Base-by-base conservation (phyloP, 2,329 filamentous ascomycete species). In the Paramyrothecium sp. region DNA sequence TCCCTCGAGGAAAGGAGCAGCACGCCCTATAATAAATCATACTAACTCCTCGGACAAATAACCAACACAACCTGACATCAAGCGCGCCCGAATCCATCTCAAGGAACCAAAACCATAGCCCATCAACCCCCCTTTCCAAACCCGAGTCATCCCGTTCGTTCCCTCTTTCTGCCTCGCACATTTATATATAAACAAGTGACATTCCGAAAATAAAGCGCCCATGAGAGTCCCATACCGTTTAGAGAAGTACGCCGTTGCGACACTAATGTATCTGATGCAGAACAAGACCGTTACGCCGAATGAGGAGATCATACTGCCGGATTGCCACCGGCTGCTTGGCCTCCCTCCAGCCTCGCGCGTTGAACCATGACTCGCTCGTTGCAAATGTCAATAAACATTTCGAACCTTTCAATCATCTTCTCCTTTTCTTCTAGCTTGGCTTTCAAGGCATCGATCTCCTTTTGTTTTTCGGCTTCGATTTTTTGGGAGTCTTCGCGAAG, bases 311-410 rank as follows among this genome's bases (percentile, higher is more conserved):
- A 66, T 59, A 65, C 54, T 48, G 64, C 60, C 51, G 68, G 62
- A 34, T 64, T 71, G 47, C 63, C 65, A 3, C 63, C 67, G 34
- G 64, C 60, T 46, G 65, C 62, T 41, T 60, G 57, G 50, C 61
- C 67, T 23, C 63, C 71, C 53, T 70, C 70, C 23, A 60, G 54
- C 23, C 65, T 65, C 26, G 67, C 71, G 53, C 84, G 75, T 68
- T 86, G 83, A 54, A 87, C 76, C 77, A 88, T 88, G 60, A 88
- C 85, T 53, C 86, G 76, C 67, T 87, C 79, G 64, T 89, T 89
- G 68, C 85, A 88, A 55, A 89, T 87, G 69, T 89, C 86, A 65
- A 89, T 88, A 55, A 89, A 89, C 81, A 86, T 86, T 71, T 89
- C 85, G 63, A 88, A 89, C 66, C 82, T 85, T 59, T 80, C 71